These are phyloP conservation scores for Phytophthora pistaciae DNA, from an alignment of 352 stramenopile genomes.

Conservation along the genomic window DNA sequence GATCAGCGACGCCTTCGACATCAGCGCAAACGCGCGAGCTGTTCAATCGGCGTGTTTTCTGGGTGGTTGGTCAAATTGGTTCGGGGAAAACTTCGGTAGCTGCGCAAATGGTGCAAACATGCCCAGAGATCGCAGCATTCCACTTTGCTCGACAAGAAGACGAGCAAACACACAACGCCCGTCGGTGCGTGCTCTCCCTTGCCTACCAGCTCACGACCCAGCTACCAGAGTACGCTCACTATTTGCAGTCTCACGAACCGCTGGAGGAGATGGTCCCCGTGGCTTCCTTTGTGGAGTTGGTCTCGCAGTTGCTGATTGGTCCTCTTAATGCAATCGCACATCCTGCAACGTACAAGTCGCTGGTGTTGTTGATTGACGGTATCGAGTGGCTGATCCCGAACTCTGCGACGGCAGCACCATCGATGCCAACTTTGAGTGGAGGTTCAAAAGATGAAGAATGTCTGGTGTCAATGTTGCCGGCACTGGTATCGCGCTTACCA, in stretches of 20 bases:
- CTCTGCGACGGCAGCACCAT: constrained; percentile 18
- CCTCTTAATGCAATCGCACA: constrained; percentile 75
- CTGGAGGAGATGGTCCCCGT: constrained; percentile 81
- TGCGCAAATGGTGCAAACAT: constrained; percentile 69
- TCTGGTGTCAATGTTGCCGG: constrained; percentile 65
- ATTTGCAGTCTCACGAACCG: constrained; percentile 73
- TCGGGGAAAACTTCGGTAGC: constrained; percentile 74
- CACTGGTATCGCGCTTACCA: constrained; percentile 58
- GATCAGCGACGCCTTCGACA: neutral
- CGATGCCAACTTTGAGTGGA: constrained; percentile 19
- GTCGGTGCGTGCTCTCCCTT: constrained; percentile 73
- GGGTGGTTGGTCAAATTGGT: constrained; percentile 77
- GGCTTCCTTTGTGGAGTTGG: constrained; percentile 65
- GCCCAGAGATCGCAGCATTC: constrained; percentile 78
- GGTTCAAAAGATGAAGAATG: constrained; percentile 53
- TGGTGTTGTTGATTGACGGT: constrained; percentile 75
- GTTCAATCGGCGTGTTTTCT: constrained; percentile 60
- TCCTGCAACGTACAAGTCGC: constrained; percentile 52
- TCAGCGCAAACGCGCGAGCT: constrained; percentile 6
- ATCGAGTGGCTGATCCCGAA: constrained; percentile 61
- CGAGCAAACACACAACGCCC: constrained; percentile 75
- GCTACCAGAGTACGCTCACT: constrained; percentile 70
- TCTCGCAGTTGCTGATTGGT: constrained; percentile 62
- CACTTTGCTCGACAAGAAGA: constrained; percentile 80
- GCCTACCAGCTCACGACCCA: constrained; percentile 83